Evolutionary conservation across 345 rosid genomes (phyloP).

Genomic region (Schrenkiella parvula): DNA sequence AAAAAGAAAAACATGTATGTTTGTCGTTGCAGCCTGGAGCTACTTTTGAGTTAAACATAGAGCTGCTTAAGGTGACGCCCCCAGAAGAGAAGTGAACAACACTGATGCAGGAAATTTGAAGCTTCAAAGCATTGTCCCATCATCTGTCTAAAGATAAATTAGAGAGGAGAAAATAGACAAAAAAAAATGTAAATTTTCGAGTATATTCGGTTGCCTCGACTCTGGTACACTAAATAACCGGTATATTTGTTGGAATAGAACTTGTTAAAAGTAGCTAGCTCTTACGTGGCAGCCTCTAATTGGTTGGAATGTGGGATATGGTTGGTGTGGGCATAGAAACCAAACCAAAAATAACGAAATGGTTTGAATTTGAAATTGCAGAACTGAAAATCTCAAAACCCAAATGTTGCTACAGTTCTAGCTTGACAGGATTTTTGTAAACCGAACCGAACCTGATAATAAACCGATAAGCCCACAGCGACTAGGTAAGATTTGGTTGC

Average conservation of each 20-base stretch:
- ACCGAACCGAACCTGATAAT: conserved; percentile 7
- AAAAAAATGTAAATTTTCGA: conserved; percentile 7
- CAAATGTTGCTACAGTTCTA: background rate
- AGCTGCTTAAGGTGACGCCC: conserved; percentile 64
- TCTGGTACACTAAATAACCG: conserved; percentile 2
- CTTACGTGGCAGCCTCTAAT: background rate
- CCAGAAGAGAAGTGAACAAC: conserved; percentile 39
- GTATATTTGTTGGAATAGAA: background rate
- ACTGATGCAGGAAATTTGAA: background rate
- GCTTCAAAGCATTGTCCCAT: conserved; percentile 33
- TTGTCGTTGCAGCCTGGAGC: conserved; percentile 64
- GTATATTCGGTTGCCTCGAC: background rate
- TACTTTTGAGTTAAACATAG: conserved; percentile 71
- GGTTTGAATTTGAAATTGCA: background rate
- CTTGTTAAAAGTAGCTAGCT: background rate
- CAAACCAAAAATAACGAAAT: background rate
- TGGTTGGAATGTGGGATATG: background rate
- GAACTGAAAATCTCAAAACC: background rate
- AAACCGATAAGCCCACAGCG: background rate
- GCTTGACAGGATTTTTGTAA: background rate
- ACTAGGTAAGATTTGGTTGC: conserved; percentile 11
- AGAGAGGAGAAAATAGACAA: background rate
- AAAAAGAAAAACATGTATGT: background rate
- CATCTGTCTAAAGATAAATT: conserved; percentile 29
- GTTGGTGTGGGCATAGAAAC: background rate